Evolutionary conservation across 1,284 basidiomycete genomes (phyloP).

Genomic region (Trametes hirsuta): DNA sequence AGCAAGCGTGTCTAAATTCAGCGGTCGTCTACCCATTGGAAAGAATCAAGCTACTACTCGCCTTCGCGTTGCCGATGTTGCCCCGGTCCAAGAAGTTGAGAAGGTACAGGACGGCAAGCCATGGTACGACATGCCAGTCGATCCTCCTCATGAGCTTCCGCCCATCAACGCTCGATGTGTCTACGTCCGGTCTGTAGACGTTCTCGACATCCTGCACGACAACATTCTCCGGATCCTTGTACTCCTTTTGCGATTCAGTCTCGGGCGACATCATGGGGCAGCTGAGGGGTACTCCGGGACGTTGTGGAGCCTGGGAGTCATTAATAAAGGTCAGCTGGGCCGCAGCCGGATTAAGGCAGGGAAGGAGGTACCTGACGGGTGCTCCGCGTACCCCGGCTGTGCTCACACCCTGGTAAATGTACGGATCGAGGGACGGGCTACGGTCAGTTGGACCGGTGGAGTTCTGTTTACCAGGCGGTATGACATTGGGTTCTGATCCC

Average conservation of each 20-base stretch:
- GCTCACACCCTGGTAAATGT: neutral
- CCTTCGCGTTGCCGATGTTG: conserved; percentile 81
- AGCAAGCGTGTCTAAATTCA: neutral
- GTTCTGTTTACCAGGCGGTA: conserved; percentile 8
- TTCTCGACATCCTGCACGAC: conserved; percentile 18
- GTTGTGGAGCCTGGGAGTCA: neutral
- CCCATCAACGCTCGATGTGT: conserved; percentile 61
- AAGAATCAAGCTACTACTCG: conserved; percentile 29
- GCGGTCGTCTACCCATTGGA: neutral
- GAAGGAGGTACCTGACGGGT: neutral
- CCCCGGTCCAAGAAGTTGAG: conserved; percentile 78
- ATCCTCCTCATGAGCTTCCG: conserved; percentile 66
- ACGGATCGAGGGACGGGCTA: neutral
- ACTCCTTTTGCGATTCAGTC: conserved; percentile 17
- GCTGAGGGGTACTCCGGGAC: neutral
- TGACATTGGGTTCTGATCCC: conserved; percentile 6
- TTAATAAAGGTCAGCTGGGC: neutral
- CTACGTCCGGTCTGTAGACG: conserved; percentile 53
- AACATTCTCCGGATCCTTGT: conserved; percentile 22
- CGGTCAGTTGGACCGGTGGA: conserved; percentile 9
- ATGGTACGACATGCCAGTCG: conserved; percentile 66
- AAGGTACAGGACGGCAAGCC: conserved; percentile 76
- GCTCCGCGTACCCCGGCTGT: conserved; percentile 2
- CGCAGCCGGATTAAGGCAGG: neutral
- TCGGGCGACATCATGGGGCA: conserved; percentile 20